phyloP scores from a whole-genome alignment of 2,329 filamentous ascomycete species.

The Aspergillus chevalieri region DNA sequence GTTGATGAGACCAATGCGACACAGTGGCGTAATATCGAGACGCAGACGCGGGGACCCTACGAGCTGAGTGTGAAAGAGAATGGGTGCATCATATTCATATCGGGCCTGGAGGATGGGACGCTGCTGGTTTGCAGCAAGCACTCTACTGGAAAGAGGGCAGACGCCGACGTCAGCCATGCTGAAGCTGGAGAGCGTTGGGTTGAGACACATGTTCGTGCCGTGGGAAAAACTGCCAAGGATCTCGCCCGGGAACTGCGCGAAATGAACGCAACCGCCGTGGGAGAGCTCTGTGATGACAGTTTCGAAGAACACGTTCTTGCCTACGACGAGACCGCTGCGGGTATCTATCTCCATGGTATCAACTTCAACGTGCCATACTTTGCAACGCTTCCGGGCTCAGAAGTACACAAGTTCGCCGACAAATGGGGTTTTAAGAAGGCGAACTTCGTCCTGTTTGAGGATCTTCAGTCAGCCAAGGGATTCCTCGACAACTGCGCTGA shows the following conservation, averaged over 20 bases:
- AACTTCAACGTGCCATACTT: constrained; percentile 95
- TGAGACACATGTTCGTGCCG: constrained; percentile 66
- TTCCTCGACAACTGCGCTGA: constrained; percentile 84
- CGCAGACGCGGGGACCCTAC: constrained; percentile 76
- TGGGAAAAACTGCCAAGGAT: constrained; percentile 73
- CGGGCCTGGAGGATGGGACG: constrained; percentile 80
- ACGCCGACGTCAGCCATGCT: constrained; percentile 72
- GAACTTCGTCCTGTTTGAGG: constrained; percentile 69
- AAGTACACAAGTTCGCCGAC: constrained; percentile 86
- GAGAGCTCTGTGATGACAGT: constrained; percentile 88
- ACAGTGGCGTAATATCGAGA: constrained; percentile 71
- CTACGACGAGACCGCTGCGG: constrained; percentile 74
- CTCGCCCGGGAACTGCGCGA: constrained; percentile 67
- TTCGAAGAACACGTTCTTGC: constrained; percentile 97
- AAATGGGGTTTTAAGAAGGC: constrained; percentile 92
- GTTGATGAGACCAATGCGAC: constrained; percentile 74
- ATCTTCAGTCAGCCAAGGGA: constrained; percentile 64
- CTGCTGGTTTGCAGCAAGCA: constrained; percentile 98
- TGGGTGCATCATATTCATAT: constrained; percentile 98
- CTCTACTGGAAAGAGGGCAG: constrained; percentile 75
- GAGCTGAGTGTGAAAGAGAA: constrained; percentile 97
- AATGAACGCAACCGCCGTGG: constrained; percentile 89
- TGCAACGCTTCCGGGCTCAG: constrained; percentile 70
- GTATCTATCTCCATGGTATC: constrained; percentile 90
- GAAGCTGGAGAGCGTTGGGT: constrained; percentile 75